phyloP scores from a whole-genome alignment of 176 grass and related monocot species.

The Tuctoria greenei region DNA sequence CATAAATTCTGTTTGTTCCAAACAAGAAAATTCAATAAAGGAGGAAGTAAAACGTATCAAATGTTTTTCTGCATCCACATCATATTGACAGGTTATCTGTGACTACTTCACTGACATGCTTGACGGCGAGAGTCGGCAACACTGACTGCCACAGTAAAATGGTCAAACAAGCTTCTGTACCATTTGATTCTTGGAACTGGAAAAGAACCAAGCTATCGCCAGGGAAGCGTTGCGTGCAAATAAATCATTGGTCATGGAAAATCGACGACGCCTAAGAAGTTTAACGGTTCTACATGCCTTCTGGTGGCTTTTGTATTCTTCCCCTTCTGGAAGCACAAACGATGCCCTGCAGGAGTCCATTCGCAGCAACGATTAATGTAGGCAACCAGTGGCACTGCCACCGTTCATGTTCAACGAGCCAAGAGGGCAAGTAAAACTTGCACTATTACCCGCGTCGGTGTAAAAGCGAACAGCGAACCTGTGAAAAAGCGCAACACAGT shows the following conservation, averaged over 20 bases:
- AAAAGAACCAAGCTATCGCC: not conserved
- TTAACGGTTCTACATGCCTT: too few species aligned
- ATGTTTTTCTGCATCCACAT: not conserved
- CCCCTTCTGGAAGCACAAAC: not conserved
- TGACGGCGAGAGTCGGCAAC: not conserved
- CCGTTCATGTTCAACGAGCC: too few species aligned
- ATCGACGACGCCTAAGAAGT: constrained; percentile 10
- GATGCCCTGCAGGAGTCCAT: not conserved
- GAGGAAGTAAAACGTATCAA: not conserved
- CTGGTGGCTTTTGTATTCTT: not conserved
- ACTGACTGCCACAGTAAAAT: not conserved
- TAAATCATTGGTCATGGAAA: constrained; percentile 4
- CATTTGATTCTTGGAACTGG: constrained; percentile 11
- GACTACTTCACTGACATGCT: not conserved
- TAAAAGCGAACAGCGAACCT: not conserved
- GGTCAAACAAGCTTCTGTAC: not conserved
- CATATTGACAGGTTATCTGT: not conserved
- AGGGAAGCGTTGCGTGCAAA: constrained; percentile 21
- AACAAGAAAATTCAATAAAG: not conserved
- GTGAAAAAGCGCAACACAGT: not conserved
- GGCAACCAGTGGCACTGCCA: not conserved
- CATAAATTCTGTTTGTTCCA: not conserved
- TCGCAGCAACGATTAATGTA: not conserved
- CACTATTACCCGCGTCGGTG: too few species aligned
- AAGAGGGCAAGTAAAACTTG: too few species aligned